phyloP scores from a whole-genome alignment of 2,329 filamentous ascomycete species.

The Bretziella fagacearum region DNA sequence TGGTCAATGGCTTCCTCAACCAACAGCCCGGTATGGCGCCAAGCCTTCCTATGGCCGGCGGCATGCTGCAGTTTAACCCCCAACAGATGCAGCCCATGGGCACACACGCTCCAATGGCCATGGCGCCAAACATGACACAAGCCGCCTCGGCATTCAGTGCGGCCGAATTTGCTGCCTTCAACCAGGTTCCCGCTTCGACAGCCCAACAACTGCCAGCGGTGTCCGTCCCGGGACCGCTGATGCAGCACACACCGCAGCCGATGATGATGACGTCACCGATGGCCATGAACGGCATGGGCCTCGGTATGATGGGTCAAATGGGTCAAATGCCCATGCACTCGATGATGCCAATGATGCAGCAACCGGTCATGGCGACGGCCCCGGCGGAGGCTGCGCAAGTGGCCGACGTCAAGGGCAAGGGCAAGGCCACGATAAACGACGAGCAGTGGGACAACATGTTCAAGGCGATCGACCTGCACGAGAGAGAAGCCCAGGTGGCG shows the following conservation, averaged over 20 bases:
- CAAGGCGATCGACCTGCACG: constrained; percentile 53
- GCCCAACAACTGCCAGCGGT: constrained; percentile 42
- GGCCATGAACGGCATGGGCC: constrained; percentile 36
- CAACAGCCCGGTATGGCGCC: constrained; percentile 46
- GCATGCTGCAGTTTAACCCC: constrained; percentile 30
- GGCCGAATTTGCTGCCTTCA: constrained; percentile 77
- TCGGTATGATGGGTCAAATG: constrained; percentile 27
- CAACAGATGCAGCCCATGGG: constrained; percentile 22
- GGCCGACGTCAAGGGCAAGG: constrained; percentile 38
- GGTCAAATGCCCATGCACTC: constrained; percentile 35
- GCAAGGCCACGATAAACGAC: constrained; percentile 88
- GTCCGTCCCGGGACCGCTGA: constrained; percentile 16
- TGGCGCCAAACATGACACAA: constrained; percentile 31
- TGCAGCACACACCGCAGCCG: constrained; percentile 8
- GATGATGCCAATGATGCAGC: constrained; percentile 36
- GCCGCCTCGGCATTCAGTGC: constrained; percentile 40
- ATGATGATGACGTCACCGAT: constrained; percentile 35
- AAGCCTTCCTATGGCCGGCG: constrained; percentile 35
- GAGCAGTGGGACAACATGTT: constrained; percentile 95
- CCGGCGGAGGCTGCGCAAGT: constrained; percentile 21
- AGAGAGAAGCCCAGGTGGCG: constrained; percentile 38
- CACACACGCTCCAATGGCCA: constrained; percentile 28
- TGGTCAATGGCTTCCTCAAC: constrained; percentile 87
- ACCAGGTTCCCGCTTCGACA: constrained; percentile 38
- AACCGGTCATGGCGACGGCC: constrained; percentile 21